Conservation (phyloP, 2,329 filamentous ascomycete genomes). For the Samsoniella hepiali region DNA sequence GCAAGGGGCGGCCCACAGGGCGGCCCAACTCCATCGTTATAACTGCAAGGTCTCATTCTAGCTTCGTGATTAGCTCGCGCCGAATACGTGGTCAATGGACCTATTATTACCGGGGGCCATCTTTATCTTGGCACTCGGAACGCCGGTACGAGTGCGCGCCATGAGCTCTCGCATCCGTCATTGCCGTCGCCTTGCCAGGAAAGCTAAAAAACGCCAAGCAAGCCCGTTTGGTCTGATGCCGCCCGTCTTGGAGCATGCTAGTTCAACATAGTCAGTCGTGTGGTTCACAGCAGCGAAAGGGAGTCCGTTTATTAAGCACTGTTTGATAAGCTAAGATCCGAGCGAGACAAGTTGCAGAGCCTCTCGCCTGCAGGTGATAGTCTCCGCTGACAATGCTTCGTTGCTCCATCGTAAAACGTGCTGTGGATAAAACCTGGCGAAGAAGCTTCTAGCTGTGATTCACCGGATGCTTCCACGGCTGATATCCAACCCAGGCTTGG, state of each 20-base stretch:
- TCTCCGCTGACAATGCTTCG: neutral
- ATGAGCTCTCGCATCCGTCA: neutral
- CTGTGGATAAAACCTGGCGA: neutral
- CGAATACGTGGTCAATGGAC: neutral
- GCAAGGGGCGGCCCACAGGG: neutral
- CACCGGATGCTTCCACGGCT: slow-evolving; percentile 24
- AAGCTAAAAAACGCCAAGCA: neutral
- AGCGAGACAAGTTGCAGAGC: neutral
- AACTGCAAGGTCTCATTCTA: neutral
- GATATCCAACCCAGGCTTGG: slow-evolving; percentile 25
- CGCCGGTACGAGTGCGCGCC: slow-evolving; percentile 7
- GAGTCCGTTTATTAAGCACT: neutral
- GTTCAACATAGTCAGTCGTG: neutral
- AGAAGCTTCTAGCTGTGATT: neutral
- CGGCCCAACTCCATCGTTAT: neutral
- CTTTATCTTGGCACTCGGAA: neutral
- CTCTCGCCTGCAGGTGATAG: neutral
- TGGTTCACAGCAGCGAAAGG: neutral
- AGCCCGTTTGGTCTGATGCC: neutral
- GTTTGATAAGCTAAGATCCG: neutral
- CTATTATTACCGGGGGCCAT: neutral
- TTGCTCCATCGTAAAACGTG: neutral
- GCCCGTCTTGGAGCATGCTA: neutral
- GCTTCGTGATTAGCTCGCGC: neutral
- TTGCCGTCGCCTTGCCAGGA: neutral